Evolutionary conservation across 2,329 filamentous ascomycete genomes (phyloP).

Genomic region (Pseudogymnoascus sp.): DNA sequence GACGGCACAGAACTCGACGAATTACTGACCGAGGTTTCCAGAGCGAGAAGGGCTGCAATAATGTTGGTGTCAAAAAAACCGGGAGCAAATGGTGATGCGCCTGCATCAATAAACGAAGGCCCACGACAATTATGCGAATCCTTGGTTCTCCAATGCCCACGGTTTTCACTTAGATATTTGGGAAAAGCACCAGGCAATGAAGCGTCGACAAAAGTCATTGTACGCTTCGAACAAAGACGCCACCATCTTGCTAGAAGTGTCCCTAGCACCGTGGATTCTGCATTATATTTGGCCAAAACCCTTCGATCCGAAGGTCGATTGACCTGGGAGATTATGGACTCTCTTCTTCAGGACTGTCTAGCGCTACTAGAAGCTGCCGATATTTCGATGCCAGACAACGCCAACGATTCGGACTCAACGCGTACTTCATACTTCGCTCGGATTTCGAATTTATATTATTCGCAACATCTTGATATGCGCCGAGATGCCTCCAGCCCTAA

Average conservation of each 20-base stretch:
- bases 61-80: constrained; percentile 35
- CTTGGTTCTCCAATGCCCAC: constrained; percentile 51
- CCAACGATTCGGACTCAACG: constrained; percentile 24
- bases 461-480: constrained; percentile 48
- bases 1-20: constrained; percentile 54
- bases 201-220: constrained; percentile 47
- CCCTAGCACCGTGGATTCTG: constrained; percentile 53
- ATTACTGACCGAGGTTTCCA: constrained; percentile 49
- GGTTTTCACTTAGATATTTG: constrained; percentile 55
- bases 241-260: constrained; percentile 41
- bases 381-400: constrained; percentile 14
- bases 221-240: constrained; percentile 56
- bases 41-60: constrained; percentile 48
- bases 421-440: constrained; percentile 50
- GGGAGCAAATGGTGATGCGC: constrained; percentile 12
- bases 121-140: constrained; percentile 41
- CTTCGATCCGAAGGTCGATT: constrained; percentile 42
- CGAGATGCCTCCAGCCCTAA: constrained; percentile 37
- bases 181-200: constrained; percentile 48
- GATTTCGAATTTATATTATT: constrained; percentile 65
- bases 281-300: constrained; percentile 48
- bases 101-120: constrained; percentile 13
- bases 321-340: constrained; percentile 49
- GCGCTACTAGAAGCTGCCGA: constrained; percentile 47
- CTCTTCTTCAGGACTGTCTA: constrained; percentile 49